Conservation (phyloP, 225 moss, liverwort and hornwort genomes). For the Thuidium tamariscinum region DNA sequence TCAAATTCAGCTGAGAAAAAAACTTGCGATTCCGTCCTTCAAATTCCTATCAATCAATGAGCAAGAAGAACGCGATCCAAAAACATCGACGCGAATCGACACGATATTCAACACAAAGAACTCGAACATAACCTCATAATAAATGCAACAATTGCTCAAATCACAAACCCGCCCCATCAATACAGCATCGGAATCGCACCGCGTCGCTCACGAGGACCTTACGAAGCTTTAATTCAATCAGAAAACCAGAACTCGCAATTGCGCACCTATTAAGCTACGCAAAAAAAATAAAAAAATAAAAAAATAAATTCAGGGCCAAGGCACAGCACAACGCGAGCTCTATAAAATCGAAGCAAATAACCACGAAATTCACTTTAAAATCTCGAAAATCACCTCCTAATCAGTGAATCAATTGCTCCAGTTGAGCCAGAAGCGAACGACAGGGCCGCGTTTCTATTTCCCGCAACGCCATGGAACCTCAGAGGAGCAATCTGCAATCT, state of each 20-base stretch:
- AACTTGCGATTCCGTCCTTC: not conserved
- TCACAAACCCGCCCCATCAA: not conserved
- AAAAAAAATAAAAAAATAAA: too few relatives aligned
- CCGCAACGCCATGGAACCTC: not conserved
- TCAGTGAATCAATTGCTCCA: not conserved
- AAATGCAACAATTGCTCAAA: not conserved
- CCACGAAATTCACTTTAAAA: not conserved
- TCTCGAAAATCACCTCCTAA: not conserved
- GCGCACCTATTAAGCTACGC: not conserved
- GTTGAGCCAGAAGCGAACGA: not conserved
- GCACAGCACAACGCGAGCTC: not conserved
- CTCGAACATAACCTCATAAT: not conserved
- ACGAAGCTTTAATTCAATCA: not conserved
- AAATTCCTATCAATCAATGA: not conserved
- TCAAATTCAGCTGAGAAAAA: not conserved
- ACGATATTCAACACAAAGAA: not conserved
- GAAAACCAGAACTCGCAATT: not conserved
- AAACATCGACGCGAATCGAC: not conserved
- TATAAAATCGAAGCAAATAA: not conserved
- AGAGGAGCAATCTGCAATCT: not conserved
- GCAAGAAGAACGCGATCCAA: not conserved
- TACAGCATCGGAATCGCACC: not conserved
- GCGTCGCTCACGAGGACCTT: not conserved
- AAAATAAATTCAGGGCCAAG: not conserved
- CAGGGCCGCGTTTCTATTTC: not conserved